Base-by-base conservation (phyloP, 2,329 filamentous ascomycete genomes). In the Penicillium sp. region DNA sequence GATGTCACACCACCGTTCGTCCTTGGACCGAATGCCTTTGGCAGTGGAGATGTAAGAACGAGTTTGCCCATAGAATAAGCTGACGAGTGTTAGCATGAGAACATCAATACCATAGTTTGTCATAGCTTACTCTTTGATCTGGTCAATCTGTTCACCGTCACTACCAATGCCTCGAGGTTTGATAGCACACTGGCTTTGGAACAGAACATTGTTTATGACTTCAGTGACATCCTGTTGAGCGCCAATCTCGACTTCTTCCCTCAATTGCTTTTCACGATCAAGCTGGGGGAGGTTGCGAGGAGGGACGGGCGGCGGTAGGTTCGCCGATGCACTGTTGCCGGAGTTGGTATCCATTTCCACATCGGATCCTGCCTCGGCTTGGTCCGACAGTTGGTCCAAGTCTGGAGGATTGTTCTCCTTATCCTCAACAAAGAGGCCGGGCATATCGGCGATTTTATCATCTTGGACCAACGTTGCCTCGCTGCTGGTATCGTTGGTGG, bases 171-270 rank as follows among this genome's bases (percentile, higher is more conserved):
- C 80, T n/a, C 79, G 79, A 5, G 89, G 81, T 49, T 80, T 84
- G 63, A 97, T 91, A 2, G 92, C 91, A 44, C 88, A 90, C 62
- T 93, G 88, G n/a, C 96, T 77, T 42, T 93, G 87, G 64, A 92
- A 90, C 50, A 96, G 82, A 22, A 95, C 88, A 62, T 92, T 93
- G 50, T 89, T 89, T 74, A 96, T 91, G 38, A 96, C 92, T 70
- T 99, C 93, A 11, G 90, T 90, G 4, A 96, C 92, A 70, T 99
- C 93, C 71, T 99, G 91, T 64, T 99, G 93, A 29, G 89, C 80
- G 14, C 79, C 80, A 35, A 80, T 75, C 58, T 83, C 77, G 4
- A 82, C 75, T 46, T 78, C 74, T 30, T 77, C 75, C 18, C 78
- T 64, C 45, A 66, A 61, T 43, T 68, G 66, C 46, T 67, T 67